Conservation (phyloP, 306 rosid species). For the Dalbergia cultrata region DNA sequence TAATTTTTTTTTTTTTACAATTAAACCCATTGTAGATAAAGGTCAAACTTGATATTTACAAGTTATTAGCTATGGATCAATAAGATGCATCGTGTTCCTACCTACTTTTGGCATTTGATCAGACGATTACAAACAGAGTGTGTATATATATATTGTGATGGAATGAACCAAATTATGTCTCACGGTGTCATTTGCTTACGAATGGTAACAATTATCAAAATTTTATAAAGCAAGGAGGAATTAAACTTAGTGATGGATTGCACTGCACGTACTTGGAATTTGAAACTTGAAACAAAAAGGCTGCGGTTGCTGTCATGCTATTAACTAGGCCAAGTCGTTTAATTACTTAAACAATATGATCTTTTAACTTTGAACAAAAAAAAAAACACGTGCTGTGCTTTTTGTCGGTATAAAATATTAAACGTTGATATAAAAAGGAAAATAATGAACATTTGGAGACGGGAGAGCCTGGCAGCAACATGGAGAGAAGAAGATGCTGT, state of each 20-base stretch:
- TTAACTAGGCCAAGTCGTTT: no score
- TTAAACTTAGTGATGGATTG: not conserved
- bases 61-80: not conserved
- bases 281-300: not conserved
- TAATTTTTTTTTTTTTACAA: no score
- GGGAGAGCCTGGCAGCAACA: no score
- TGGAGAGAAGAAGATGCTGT: no score
- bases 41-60: not conserved
- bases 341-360: no score
- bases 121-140: not conserved
- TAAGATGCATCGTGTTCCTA: slow-evolving; percentile 10
- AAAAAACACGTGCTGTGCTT: no score
- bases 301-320: not conserved
- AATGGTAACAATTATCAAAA: not conserved
- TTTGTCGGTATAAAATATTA: no score
- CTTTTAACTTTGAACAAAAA: no score
- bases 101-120: slow-evolving; percentile 10
- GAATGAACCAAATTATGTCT: not conserved
- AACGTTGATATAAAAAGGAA: no score
- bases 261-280: not conserved
- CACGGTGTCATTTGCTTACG: not conserved
- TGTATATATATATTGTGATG: not conserved
- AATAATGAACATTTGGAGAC: no score
- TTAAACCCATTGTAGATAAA: not conserved
- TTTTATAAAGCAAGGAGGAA: not conserved